Conservation (phyloP, 345 rosid genomes). For the Lepidium didymum region DNA sequence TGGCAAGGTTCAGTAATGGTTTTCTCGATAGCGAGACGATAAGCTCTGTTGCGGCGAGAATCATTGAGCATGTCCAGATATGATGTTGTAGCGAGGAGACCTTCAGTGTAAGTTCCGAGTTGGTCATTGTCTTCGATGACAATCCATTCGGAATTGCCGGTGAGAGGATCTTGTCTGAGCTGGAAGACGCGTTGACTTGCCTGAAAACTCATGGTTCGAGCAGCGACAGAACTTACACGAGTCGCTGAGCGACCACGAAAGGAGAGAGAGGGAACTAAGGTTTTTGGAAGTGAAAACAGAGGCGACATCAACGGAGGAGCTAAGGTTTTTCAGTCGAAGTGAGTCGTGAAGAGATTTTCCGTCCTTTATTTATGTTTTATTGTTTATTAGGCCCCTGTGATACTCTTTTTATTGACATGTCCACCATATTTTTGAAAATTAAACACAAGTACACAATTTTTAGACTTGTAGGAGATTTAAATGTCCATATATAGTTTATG, state of each 20-base stretch:
- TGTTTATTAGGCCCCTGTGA: background rate
- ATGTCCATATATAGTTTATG: background rate
- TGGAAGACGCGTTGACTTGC: constrained; percentile 31
- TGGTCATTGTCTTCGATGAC: constrained; percentile 27
- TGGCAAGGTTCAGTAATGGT: constrained; percentile 60
- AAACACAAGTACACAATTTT: background rate
- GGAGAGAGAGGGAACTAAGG: background rate
- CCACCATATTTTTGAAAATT: background rate
- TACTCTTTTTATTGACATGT: background rate
- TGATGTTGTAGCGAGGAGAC: constrained; percentile 26
- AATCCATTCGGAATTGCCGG: constrained; percentile 30
- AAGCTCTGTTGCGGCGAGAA: constrained; percentile 26
- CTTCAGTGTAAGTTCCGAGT: constrained; percentile 2
- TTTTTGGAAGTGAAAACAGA: constrained; percentile 8
- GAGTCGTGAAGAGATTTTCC: background rate
- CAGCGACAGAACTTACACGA: background rate
- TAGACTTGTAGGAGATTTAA: background rate
- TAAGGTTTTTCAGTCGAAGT: constrained; percentile 6
- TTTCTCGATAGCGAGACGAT: constrained; percentile 32
- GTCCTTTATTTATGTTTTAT: background rate
- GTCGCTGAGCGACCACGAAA: background rate
- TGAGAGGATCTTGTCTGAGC: constrained; percentile 32
- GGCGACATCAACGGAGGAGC: constrained; percentile 6
- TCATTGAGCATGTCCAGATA: constrained; percentile 37
- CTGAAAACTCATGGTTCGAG: constrained; percentile 20